Evolutionary conservation across 495 filamentous ascomycete genomes (phyloP).

Genomic region (Talaromyces trachyspermus): DNA sequence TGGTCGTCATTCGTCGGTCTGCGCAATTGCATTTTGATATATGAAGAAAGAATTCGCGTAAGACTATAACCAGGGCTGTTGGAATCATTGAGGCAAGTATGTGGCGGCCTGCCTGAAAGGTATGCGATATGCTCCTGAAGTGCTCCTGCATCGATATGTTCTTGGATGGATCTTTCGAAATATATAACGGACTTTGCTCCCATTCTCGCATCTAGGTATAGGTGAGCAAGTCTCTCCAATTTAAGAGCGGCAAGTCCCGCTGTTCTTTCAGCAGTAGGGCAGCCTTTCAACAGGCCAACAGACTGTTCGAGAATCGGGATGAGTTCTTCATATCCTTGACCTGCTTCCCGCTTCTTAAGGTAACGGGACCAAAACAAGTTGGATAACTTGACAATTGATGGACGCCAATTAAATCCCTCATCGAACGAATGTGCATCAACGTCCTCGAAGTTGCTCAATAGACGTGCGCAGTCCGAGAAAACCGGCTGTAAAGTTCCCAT

Average conservation of each 20-base stretch:
- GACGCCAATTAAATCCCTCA: constrained; percentile 6
- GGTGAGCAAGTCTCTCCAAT: constrained; percentile 44
- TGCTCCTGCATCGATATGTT: constrained; percentile 37
- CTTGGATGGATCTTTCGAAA: constrained; percentile 37
- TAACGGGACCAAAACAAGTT: constrained; percentile 71
- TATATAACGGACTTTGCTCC: constrained; percentile 28
- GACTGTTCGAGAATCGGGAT: constrained; percentile 42
- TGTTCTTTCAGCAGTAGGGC: constrained; percentile 31
- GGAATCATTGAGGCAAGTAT: constrained; percentile 22
- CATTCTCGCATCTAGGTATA: constrained; percentile 33
- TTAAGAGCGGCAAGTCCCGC: constrained; percentile 46
- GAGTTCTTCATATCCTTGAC: constrained; percentile 27
- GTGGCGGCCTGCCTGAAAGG: constrained; percentile 18
- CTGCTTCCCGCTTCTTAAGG: constrained; percentile 38
- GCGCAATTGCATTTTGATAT: constrained; percentile 37
- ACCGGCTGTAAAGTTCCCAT: constrained; percentile 34
- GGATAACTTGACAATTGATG: constrained; percentile 48
- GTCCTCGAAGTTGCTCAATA: constrained; percentile 30
- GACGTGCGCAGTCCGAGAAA: constrained; percentile 29
- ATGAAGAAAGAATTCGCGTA: constrained; percentile 38
- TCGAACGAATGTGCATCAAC: constrained; percentile 11
- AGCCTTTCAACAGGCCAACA: constrained; percentile 34
- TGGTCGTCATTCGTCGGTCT: constrained; percentile 14
- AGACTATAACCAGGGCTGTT: constrained; percentile 37
- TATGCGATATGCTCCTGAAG: constrained; percentile 23